These are phyloP conservation scores for Brassica balearica DNA, from an alignment of 441 rosid genomes.

Conservation along the genomic window DNA sequence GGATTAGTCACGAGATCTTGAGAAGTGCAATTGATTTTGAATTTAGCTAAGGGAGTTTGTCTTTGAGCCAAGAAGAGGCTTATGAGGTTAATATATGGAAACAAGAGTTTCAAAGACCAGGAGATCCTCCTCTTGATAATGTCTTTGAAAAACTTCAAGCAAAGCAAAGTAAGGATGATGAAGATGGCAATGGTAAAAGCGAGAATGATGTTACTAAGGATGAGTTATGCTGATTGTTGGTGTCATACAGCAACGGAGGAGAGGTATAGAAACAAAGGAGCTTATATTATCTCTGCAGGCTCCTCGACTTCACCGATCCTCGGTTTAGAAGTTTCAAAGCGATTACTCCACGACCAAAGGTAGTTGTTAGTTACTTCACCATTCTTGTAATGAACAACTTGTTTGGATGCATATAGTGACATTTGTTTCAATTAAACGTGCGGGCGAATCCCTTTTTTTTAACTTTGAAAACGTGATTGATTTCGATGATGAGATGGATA, in stretches of 20 bases:
- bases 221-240: neutral
- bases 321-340: slow-evolving; percentile 76
- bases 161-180: no score
- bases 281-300: slow-evolving; percentile 70
- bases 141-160: no score
- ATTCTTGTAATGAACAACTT: neutral
- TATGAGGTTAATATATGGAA: no score
- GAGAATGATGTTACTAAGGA: no score
- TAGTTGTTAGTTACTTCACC: slow-evolving; percentile 31
- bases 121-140: no score
- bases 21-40: no score
- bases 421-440: slow-evolving; percentile 10
- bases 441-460: slow-evolving; percentile 80
- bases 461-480: slow-evolving; percentile 81
- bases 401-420: slow-evolving; percentile 14
- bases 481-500: slow-evolving; percentile 93
- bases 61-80: no score
- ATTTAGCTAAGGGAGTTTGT: no score
- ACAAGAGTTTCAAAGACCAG: no score
- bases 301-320: slow-evolving; percentile 73
- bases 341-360: slow-evolving; percentile 81
- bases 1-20: no score
- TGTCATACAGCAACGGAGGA: slow-evolving; percentile 57
- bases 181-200: no score
- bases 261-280: slow-evolving; percentile 87